These are phyloP conservation scores for Sutorius australiensis DNA, from an alignment of 768 basidiomycete species.

Conservation along the genomic window DNA sequence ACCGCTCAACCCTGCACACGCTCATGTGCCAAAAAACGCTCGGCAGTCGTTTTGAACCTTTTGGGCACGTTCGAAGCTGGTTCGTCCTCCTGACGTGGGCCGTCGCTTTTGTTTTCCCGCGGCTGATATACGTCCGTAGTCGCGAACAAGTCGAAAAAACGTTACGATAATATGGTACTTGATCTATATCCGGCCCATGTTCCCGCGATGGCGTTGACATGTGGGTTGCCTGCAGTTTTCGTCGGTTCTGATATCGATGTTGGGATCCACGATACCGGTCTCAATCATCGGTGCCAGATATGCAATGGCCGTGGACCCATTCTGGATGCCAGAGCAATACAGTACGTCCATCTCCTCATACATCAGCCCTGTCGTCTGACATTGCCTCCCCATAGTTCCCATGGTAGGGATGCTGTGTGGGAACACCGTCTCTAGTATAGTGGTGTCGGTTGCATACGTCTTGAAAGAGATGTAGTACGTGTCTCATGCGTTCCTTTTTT, in stretches of 20 bases:
- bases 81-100: constrained; percentile 29
- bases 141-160: constrained; percentile 71
- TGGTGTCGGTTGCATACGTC: constrained; percentile 66
- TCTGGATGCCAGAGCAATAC: constrained; percentile 83
- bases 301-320: constrained; percentile 72
- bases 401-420: constrained; percentile 87
- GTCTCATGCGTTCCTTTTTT: not conserved
- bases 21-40: not conserved
- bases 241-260: constrained; percentile 61
- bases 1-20: not conserved
- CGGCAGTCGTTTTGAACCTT: constrained; percentile 62
- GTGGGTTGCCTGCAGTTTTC: constrained; percentile 43
- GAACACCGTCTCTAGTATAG: constrained; percentile 70
- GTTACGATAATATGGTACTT: constrained; percentile 70
- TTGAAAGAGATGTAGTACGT: constrained; percentile 72
- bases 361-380: not conserved
- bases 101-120: too few relatives aligned
- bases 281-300: constrained; percentile 72
- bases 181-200: not conserved
- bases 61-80: constrained; percentile 78
- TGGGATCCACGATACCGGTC: constrained; percentile 74
- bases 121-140: constrained; percentile 38
- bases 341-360: constrained; percentile 40
- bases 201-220: constrained; percentile 8
- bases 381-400: constrained; percentile 48